Percentiles rank a stretch among this genome's conserved stretches.
phyloP scores from a whole-genome alignment of 371 early-diverging fungal genomes.

The Fennellomyces sp. region DNA sequence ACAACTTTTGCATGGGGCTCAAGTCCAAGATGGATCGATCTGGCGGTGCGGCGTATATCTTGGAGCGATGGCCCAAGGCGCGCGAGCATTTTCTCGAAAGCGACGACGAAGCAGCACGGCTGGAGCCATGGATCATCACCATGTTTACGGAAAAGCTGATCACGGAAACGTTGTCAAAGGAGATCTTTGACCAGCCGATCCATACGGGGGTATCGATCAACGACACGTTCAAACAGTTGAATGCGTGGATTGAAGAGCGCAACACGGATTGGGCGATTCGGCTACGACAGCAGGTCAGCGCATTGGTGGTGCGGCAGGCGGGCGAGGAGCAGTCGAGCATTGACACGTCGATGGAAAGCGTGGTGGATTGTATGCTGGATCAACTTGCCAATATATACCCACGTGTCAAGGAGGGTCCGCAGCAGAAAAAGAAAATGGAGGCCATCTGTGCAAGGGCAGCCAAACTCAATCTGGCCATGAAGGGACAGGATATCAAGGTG shows the following conservation, averaged over 20 bases:
- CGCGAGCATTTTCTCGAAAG: conserved; percentile 9
- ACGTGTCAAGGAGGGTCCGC: conserved; percentile 17
- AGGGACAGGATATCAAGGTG: conserved; percentile 46
- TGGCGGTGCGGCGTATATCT: conserved; percentile 31
- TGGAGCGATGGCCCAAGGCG: conserved; percentile 15
- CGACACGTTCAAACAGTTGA: conserved; percentile 31
- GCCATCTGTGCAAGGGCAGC: conserved; percentile 28
- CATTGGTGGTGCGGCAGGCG: conserved; percentile 40
- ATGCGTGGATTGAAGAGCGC: conserved; percentile 35
- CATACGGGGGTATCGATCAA: conserved; percentile 48
- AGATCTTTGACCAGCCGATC: conserved; percentile 39
- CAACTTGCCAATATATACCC: conserved; percentile 33
- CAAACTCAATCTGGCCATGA: conserved; percentile 44
- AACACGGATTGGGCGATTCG: conserved; percentile 45
- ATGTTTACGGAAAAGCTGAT: conserved; percentile 46
- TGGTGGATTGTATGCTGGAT: conserved; percentile 24
- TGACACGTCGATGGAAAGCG: conserved; percentile 17
- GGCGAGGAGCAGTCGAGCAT: conserved; percentile 27
- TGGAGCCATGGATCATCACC: conserved; percentile 39
- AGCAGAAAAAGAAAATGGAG: conserved; percentile 32
- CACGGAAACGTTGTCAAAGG: conserved; percentile 22
- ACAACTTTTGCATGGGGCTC: conserved; percentile 47
- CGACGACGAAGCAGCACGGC: conserved; percentile 13
- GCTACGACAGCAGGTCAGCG: conserved; percentile 42
- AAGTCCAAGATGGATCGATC: conserved; percentile 37